Conservation (phyloP, 192 early-diverging fungal genomes). For the Glomus cerebriforme region DNA sequence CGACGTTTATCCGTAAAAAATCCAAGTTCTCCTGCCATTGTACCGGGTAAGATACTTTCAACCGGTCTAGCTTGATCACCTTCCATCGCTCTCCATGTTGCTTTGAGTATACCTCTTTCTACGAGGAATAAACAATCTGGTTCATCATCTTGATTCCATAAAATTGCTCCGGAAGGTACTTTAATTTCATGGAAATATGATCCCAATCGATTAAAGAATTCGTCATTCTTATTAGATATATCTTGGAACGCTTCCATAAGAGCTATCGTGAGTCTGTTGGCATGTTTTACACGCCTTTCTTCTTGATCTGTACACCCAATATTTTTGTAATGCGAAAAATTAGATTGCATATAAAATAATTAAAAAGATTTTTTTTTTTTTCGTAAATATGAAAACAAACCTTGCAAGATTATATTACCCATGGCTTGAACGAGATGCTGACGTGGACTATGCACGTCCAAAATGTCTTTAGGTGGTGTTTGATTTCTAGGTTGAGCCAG, state of each 20-base stretch:
- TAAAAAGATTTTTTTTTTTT: not conserved
- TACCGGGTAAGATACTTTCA: conserved; percentile 90
- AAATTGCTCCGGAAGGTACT: conserved; percentile 52
- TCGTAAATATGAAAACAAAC: not conserved
- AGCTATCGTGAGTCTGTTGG: conserved; percentile 56
- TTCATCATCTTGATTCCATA: conserved; percentile 68
- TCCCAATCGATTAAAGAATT: conserved; percentile 60
- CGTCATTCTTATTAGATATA: conserved; percentile 49
- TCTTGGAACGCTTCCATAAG: conserved; percentile 68
- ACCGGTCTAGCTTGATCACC: conserved; percentile 47
- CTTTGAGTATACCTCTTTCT: conserved; percentile 70
- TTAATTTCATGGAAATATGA: conserved; percentile 67
- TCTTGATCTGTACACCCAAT: not conserved
- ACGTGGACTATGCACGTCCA: not conserved
- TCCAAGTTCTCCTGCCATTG: conserved; percentile 86
- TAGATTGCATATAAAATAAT: not conserved
- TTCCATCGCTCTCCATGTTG: conserved; percentile 41
- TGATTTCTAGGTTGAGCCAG: not conserved
- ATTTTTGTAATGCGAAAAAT: not conserved
- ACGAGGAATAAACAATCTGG: conserved; percentile 71
- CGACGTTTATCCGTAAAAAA: conserved; percentile 65
- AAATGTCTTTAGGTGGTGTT: conserved; percentile 23
- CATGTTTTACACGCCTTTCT: conserved; percentile 30
- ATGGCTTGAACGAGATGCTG: conserved; percentile 19
- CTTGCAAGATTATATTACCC: conserved; percentile 10